These are phyloP conservation scores for Candida wancherniae DNA, from an alignment of 805 yeast species.

Conservation along the genomic window DNA sequence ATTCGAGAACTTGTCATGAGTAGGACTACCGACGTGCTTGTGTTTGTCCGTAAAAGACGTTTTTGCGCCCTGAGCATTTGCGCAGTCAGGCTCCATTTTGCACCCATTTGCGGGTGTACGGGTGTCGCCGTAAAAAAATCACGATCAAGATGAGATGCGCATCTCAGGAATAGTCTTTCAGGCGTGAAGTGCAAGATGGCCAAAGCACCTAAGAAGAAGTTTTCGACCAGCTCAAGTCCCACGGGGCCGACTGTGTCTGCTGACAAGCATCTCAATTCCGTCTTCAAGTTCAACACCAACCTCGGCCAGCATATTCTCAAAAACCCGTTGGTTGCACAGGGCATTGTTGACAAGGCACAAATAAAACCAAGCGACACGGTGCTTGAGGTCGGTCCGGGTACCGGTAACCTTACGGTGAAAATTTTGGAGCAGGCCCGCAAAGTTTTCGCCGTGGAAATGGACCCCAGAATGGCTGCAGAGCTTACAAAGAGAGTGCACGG, in stretches of 20 bases:
- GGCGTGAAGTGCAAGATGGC: conserved; percentile 38
- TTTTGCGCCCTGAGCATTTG: no score
- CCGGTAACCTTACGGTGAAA: conserved; percentile 93
- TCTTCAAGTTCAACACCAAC: conserved; percentile 94
- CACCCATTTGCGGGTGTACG: conserved; percentile 9
- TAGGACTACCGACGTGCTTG: no score
- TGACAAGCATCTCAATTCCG: conserved; percentile 68
- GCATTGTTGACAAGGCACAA: conserved; percentile 94
- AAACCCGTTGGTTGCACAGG: conserved; percentile 95
- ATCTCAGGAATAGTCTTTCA: not conserved
- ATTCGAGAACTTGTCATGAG: no score
- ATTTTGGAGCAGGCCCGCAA: conserved; percentile 88
- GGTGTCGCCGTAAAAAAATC: no score
- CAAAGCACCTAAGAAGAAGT: conserved; percentile 62
- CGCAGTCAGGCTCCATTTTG: no score
- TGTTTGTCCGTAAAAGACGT: no score
- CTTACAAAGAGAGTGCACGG: conserved; percentile 96
- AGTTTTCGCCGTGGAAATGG: conserved; percentile 97
- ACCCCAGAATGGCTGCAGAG: conserved; percentile 99
- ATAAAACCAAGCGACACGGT: conserved; percentile 90
- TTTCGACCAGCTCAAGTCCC: conserved; percentile 41
- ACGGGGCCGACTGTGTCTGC: conserved; percentile 60
- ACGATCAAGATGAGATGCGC: conserved; percentile 11
- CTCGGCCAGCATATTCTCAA: conserved; percentile 96
- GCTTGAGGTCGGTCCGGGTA: conserved; percentile 98